Evolutionary conservation across 2,329 filamentous ascomycete species (phyloP), one percentile per base, ranked within the genome.

Genomic region (Fusarium odoratissimum): DNA sequence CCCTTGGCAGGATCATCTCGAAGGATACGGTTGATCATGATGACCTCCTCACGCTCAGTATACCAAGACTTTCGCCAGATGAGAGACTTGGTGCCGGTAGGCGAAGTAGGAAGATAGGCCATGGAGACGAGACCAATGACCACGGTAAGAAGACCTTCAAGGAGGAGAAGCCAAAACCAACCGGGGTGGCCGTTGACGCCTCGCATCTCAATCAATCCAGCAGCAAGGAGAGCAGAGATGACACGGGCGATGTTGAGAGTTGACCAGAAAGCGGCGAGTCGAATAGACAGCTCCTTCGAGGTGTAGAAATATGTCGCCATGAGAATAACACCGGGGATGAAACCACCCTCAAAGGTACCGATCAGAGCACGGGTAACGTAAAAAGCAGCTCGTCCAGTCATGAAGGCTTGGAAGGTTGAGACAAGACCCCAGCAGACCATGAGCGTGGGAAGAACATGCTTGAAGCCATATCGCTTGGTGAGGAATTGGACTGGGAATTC

Each of bases 231-330:
- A 19, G 89, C 87, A 1, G 88, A 85, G 38, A 85, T 82, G 42
- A 86, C 81, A 76, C 79, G 76, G 10, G 82, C 81, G 42, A 84
- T 73, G 59, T 84, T 86, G 31, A 86, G 80, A 5, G 84, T 85
- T 2, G 84, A 84, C 92, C 92, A 94, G 80, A 94, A 94, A 76
- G 86, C 91, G 46, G 90, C 89, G 14, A 94, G 83, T 0, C 92
- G 88, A 37, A 88, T 86, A 0, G 91, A 90, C 2, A 94, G 82
- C 77, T 94, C 92, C 58, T 85, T 86, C 3, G 88, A 89, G 7
- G 88, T 93, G 82, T 93, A 94, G 80, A 92, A 94, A 79, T 94
- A 94, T 4, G 89, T 90, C 2, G 92, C 84, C 78, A 92, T 93
- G 3, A 92, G 83, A 55, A 92, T 88, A 16, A 86, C 87, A 71